Base-by-base conservation (phyloP, 306 rosid genomes). In the Prunus campanulata region DNA sequence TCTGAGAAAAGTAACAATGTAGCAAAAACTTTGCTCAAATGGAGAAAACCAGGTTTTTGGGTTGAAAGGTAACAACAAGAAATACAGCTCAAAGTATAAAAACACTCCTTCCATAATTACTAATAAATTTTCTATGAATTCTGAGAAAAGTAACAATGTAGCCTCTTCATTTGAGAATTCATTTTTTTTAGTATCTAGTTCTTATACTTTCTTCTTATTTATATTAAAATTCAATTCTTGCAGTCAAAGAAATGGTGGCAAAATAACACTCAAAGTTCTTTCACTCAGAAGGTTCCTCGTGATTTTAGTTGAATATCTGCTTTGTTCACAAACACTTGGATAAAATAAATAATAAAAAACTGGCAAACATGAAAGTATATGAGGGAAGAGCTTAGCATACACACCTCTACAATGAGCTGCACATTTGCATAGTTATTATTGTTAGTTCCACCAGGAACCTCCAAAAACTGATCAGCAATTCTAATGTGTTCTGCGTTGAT, bases 401-500 rank as follows among this genome's bases (percentile, higher is more conserved):
- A 74, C 64, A 96, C 99, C 98, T 96, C 99, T 42, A 92, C 84
- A 83, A 96, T 92, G 70, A 96, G 98, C 79, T 92, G 99, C 78
- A 96, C 99, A 78, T 96, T 96, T 77, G 99, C 99, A 79, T 96
- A 96, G 83, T 96, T 96, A 82, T 96, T 96, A 88, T 96, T 96
- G 84, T 96, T 96, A 71, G 99, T 96, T 81, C 99, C 99, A 74
- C 99, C 99, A 74, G 99, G 99, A 69, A 96, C 99, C 86, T 96
- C 98, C 59, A 92, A 98, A 88, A 96, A 96, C 81, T 96, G 97
- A 89, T 96, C 98, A 19, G 99, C 99, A 32, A 92, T 96, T 88
- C 98, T 92, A 82, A 96, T 96, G 87, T 96, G 99, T 74, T 96
- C 99, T n/a, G 99, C 99, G 82, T 96, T 96, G 88, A 96, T 96